Base-by-base conservation (phyloP, 1,284 basidiomycete genomes). In the Pterulicium gracile region DNA sequence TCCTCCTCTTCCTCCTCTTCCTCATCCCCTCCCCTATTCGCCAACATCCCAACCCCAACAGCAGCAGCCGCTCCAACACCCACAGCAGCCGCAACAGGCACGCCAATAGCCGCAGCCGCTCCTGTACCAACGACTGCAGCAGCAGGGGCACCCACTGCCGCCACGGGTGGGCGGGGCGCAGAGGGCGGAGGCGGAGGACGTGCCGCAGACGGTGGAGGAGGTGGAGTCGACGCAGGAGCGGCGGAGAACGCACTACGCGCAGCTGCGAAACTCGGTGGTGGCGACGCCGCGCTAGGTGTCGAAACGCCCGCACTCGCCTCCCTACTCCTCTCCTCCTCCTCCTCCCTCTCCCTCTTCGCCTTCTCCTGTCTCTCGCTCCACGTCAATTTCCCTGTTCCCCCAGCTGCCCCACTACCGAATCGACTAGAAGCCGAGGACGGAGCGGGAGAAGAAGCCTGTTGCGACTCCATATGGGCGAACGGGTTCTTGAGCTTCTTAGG, bases 361-460 rank as follows among this genome's bases (percentile, higher is more conserved):
- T 83, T 66, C 0, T 88, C 90, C 60, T 95, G 91, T 32, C 92
- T 72, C 61, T 95, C 87, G 50, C 78, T 84, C 92, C 92, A 95
- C 0, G 90, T 93, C 47, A 94, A 64, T 61, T 91, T 92, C 70
- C 88, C 87, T 2, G 66, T 46, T 14, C 62, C 62, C 17, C 66
- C 62, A 42, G 56, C 52, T n/a, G 61, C 53, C n/a, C n/a, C n/a
- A n/a, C n/a, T n/a, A n/a, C n/a, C n/a, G n/a, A 52, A 58, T 52
- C 22, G 53, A 14, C 55, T 43, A n/a, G 46, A 44, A 2, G 48
- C 47, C 45, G 46, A 56, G 2, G 54, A 56, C 4, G 58, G 53
- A 5, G 60, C 52, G 14, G 57, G 50, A 15, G 52, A 52, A 44
- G 60, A 55, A 51, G 51, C 67, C 51, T 56, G 68, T 56, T 78